Base-by-base conservation (phyloP, 768 basidiomycete genomes). In the Tylopilus felleus region DNA sequence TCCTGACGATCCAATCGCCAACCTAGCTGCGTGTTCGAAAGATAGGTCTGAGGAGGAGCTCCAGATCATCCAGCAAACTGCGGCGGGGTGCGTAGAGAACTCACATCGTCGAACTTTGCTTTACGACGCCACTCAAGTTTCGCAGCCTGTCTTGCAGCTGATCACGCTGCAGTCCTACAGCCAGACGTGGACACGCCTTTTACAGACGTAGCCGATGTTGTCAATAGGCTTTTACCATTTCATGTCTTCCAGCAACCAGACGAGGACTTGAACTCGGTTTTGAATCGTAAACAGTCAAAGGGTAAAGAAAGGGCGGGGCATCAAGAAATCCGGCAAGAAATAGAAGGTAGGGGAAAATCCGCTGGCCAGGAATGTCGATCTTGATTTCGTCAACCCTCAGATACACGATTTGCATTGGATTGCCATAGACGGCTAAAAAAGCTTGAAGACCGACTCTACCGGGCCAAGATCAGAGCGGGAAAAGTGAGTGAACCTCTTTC, bases 131-230 rank as follows among this genome's bases (percentile, higher is more conserved):
- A n/a, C 53, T 49, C 25, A 63, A 88, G 85, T 59, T 73, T 88
- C 57, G 73, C 77, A 53, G 65, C 78, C 22, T 77, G 77, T 59
- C 73, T 90, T 47, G 77, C 77, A 1, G 71, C 77, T 33, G 90
- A 93, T 68, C 89, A 90, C 50, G 72, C 75, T 38, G 71, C 77
- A 16, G 80, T 80, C 16, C 60, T 82, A 47, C 77, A 81, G 48
- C 88, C 88, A 36, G 85, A 91, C 59, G 75, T 80, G 35, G 86
- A 90, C 47, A 76, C 82, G 1, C 84, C 89, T 2, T 93, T 93
- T 60, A 56, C 61, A 14, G 82, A 88, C 61, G 69, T 75, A 9
- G 63, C 71, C 6, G 90, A 93, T 64, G 85, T 76, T 3, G 75
- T 90, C 22, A 77, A 80, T n/a, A 79, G 89, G 47, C 75, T 93